These are phyloP conservation scores for Yamadazyma endophytica DNA, from an alignment of 805 yeast species.

Conservation along the genomic window DNA sequence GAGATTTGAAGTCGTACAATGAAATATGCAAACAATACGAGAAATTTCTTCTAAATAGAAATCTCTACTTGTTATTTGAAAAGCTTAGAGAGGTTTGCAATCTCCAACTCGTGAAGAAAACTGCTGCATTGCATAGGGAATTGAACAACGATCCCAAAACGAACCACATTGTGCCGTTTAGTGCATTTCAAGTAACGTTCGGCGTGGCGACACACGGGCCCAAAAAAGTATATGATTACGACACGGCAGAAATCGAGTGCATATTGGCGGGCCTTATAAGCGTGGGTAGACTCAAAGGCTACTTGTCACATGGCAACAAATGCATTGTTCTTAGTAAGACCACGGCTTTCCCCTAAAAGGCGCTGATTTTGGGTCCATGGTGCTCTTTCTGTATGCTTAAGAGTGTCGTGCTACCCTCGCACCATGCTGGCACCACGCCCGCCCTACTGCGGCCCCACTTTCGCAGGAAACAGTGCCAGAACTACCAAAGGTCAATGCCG, in stretches of 20 bases:
- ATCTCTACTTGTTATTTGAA: constrained; percentile 58
- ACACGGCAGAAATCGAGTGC: constrained; percentile 62
- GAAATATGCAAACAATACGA: constrained; percentile 41
- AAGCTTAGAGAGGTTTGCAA: constrained; percentile 48
- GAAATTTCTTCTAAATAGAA: constrained; percentile 48
- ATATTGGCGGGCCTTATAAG: constrained; percentile 62
- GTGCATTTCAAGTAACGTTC: constrained; percentile 41
- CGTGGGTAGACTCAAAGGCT: constrained; percentile 66
- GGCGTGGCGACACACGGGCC: constrained; percentile 21
- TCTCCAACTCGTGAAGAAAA: constrained; percentile 46
- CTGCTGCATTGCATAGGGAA: constrained; percentile 17
- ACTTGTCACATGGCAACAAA: constrained; percentile 69
- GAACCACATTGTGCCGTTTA: constrained; percentile 36
- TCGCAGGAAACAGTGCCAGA: no score
- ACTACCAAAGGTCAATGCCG: no score
- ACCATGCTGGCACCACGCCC: no score
- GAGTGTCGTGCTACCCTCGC: no score
- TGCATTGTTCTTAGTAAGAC: constrained; percentile 73
- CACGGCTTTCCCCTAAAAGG: constrained; percentile 47
- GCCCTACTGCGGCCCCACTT: not conserved
- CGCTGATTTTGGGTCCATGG: no score
- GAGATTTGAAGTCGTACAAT: constrained; percentile 55
- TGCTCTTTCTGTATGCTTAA: no score
- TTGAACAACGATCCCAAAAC: constrained; percentile 16
- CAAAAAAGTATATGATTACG: constrained; percentile 8